Percentiles rank a stretch among this genome's conserved stretches.
Evolutionary conservation across 108 stramenopile species (phyloP).

Genomic region (Ochromonas danica): DNA sequence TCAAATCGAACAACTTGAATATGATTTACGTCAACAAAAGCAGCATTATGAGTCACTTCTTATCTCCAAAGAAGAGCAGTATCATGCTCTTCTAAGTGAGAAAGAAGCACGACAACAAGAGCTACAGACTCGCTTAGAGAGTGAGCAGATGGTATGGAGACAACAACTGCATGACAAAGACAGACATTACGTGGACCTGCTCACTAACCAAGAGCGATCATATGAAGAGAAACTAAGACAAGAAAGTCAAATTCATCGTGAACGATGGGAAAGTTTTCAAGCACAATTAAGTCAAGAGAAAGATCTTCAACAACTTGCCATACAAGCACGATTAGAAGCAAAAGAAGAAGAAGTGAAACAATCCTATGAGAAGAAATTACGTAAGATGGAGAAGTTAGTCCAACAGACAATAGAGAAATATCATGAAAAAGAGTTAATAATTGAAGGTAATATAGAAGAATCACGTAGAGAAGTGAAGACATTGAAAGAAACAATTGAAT

Average conservation of each 20-base stretch:
- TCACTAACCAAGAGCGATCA: no score
- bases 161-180: no score
- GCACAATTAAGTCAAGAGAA: not conserved
- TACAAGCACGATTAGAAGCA: not conserved
- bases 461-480: not conserved
- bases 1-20: no score
- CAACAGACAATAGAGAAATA: not conserved
- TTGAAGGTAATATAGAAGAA: not conserved
- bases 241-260: not conserved
- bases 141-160: no score
- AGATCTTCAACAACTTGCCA: not conserved
- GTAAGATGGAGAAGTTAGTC: not conserved
- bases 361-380: not conserved
- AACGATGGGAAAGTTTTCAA: not conserved
- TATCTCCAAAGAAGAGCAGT: no score
- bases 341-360: not conserved
- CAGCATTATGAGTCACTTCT: no score
- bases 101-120: no score
- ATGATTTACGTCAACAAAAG: no score
- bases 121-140: no score
- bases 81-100: no score
- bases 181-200: no score
- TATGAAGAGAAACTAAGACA: not conserved
- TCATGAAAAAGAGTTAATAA: not conserved
- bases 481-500: no score